Conservation (phyloP, 1,139 yeast genomes). For the Diutina pseudorugosa region DNA sequence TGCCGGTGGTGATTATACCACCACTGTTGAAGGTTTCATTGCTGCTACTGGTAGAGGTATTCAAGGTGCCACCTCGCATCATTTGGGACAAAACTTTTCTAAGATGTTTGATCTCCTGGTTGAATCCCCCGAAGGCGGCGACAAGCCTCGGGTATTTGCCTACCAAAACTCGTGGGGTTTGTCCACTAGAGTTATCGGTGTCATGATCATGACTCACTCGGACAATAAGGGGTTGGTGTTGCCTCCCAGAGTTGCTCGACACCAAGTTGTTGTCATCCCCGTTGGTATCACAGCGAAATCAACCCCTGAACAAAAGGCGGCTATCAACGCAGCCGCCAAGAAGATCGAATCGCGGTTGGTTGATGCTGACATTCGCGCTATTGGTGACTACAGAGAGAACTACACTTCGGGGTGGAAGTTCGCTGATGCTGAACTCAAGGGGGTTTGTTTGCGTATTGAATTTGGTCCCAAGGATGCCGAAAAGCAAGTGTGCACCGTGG, state of each 20-base stretch:
- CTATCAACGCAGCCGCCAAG: conserved; percentile 59
- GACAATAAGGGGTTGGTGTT: conserved; percentile 97
- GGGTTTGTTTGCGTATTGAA: conserved; percentile 88
- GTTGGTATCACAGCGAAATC: conserved; percentile 91
- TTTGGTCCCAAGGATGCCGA: conserved; percentile 92
- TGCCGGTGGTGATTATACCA: conserved; percentile 95
- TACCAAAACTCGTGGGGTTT: conserved; percentile 99
- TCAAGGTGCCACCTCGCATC: conserved; percentile 98
- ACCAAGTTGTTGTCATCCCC: conserved; percentile 86
- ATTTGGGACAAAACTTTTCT: conserved; percentile 95
- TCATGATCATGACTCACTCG: conserved; percentile 97
- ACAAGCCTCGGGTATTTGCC: conserved; percentile 75
- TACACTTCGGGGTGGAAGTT: conserved; percentile 99
- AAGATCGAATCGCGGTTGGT: conserved; percentile 48
- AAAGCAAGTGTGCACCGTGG: conserved; percentile 70
- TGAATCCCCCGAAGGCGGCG: conserved; percentile 86
- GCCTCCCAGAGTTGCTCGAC: conserved; percentile 94
- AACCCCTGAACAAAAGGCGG: conserved; percentile 57
- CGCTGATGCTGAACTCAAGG: conserved; percentile 94
- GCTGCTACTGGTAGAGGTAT: conserved; percentile 99
- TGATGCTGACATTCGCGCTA: conserved; percentile 54
- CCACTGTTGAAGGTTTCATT: conserved; percentile 93
- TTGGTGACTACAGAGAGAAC: conserved; percentile 83
- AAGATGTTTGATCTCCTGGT: conserved; percentile 95
- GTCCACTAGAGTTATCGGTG: conserved; percentile 97